Evolutionary conservation across 2,329 filamentous ascomycete genomes (phyloP).

Genomic region (Pseudogymnoascus sp.): DNA sequence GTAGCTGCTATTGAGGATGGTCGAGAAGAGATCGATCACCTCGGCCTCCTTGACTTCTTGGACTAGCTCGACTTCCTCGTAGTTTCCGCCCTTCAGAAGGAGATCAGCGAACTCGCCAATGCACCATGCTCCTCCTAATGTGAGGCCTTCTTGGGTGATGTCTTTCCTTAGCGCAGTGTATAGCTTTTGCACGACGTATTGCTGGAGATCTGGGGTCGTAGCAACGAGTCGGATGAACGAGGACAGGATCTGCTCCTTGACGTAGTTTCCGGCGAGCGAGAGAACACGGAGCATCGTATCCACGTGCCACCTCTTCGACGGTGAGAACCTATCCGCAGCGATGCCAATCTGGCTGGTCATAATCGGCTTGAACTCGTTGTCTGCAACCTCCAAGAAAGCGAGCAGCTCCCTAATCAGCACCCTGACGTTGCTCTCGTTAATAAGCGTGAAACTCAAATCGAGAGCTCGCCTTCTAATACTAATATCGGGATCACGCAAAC

Average conservation of each 20-base stretch:
- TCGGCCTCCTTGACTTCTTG: slow-evolving; percentile 76
- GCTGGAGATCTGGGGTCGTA: slow-evolving; percentile 88
- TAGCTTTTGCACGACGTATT: slow-evolving; percentile 92
- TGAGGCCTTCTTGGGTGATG: slow-evolving; percentile 94
- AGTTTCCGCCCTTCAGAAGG: slow-evolving; percentile 80
- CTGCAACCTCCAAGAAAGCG: slow-evolving; percentile 91
- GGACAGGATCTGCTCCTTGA: slow-evolving; percentile 95
- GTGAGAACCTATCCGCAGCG: slow-evolving; percentile 89
- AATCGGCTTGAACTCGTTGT: slow-evolving; percentile 96
- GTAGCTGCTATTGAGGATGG: slow-evolving; percentile 91
- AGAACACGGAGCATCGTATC: slow-evolving; percentile 95
- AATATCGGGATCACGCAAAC: slow-evolving; percentile 92
- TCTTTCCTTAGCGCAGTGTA: slow-evolving; percentile 89
- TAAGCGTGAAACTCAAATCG: slow-evolving; percentile 94
- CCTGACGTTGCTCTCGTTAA: slow-evolving; percentile 93
- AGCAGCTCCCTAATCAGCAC: slow-evolving; percentile 88
- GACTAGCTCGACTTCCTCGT: slow-evolving; percentile 89
- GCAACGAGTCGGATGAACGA: slow-evolving; percentile 95
- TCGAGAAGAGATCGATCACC: slow-evolving; percentile 84
- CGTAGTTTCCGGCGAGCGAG: slow-evolving; percentile 89
- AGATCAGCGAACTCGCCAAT: slow-evolving; percentile 95
- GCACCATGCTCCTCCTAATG: slow-evolving; percentile 89
- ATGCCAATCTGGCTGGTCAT: slow-evolving; percentile 99
- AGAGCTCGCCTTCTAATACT: slow-evolving; percentile 93
- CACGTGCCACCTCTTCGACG: slow-evolving; percentile 97